Evolutionary conservation across 2,329 filamentous ascomycete species (phyloP).

Genomic region (Penicillium paneum): DNA sequence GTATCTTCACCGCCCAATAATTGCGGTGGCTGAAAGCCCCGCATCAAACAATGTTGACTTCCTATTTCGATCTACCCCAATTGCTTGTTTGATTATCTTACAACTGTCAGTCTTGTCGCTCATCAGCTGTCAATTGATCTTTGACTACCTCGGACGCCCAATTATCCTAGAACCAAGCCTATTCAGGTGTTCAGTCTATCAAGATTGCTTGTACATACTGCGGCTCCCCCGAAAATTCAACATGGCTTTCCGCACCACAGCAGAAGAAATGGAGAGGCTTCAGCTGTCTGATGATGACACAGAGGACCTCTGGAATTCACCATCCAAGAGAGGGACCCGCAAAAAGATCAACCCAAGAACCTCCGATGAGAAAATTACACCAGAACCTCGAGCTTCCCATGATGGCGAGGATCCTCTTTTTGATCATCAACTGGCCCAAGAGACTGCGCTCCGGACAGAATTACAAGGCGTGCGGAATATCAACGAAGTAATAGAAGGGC

Average conservation of each 20-base stretch:
- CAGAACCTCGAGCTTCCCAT: slow-evolving; percentile 36
- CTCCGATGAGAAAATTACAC: slow-evolving; percentile 34
- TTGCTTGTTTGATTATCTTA: background rate
- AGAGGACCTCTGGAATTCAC: slow-evolving; percentile 59
- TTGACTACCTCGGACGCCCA: background rate
- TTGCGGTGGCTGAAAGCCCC: slow-evolving; percentile 13
- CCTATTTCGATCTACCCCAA: slow-evolving; percentile 10
- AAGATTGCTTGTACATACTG: background rate
- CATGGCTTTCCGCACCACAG: slow-evolving; percentile 38
- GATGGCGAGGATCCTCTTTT: slow-evolving; percentile 52
- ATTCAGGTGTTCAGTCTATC: background rate
- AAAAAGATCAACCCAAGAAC: slow-evolving; percentile 32
- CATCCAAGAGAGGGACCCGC: slow-evolving; percentile 40
- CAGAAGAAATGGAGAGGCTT: slow-evolving; percentile 52
- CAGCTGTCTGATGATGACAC: slow-evolving; percentile 55
- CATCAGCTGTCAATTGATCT: background rate
- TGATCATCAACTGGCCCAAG: slow-evolving; percentile 65
- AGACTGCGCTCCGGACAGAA: slow-evolving; percentile 72
- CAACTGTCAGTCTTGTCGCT: background rate
- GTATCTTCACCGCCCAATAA: slow-evolving; percentile 16
- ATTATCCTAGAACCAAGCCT: too few species aligned
- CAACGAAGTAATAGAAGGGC: slow-evolving; percentile 76
- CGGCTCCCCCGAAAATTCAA: background rate
- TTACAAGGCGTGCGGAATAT: slow-evolving; percentile 79
- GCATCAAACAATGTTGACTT: slow-evolving; percentile 18